phyloP scores from a whole-genome alignment of 2,329 filamentous ascomycete genomes.

The Pyrenophora tritici-repentis region DNA sequence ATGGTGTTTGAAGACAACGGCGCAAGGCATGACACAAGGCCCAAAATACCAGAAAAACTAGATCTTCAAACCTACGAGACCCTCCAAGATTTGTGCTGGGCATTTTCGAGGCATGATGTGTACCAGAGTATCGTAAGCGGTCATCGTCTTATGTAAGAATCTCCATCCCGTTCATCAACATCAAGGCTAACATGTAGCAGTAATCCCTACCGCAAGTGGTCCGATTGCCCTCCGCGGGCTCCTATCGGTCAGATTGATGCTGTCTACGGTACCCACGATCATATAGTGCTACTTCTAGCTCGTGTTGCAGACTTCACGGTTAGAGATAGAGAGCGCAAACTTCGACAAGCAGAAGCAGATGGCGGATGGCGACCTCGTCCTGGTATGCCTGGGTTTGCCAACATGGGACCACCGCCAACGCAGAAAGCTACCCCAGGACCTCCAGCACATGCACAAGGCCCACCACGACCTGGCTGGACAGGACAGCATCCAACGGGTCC shows the following conservation, averaged over 20 bases:
- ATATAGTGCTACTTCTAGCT: slow-evolving; percentile 79
- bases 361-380: slow-evolving; percentile 60
- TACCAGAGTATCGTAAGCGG: slow-evolving; percentile 90
- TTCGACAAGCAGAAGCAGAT: slow-evolving; percentile 66
- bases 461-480: slow-evolving; percentile 24
- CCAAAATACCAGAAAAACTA: slow-evolving; percentile 34
- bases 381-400: slow-evolving; percentile 50
- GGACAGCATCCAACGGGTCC: slow-evolving; percentile 21
- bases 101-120: slow-evolving; percentile 92
- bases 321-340: slow-evolving; percentile 78
- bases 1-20: slow-evolving; percentile 51
- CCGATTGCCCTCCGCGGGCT: slow-evolving; percentile 84
- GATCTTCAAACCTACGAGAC: slow-evolving; percentile 83
- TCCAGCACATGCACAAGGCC: slow-evolving; percentile 33
- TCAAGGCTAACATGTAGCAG: slow-evolving; percentile 53
- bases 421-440: slow-evolving; percentile 30
- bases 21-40: slow-evolving; percentile 41
- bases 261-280: slow-evolving; percentile 86
- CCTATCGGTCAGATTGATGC: slow-evolving; percentile 77
- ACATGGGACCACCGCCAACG: slow-evolving; percentile 44
- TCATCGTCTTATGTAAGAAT: slow-evolving; percentile 78
- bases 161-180: neutral
- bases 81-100: slow-evolving; percentile 89
- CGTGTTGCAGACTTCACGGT: slow-evolving; percentile 79
- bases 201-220: slow-evolving; percentile 79